Conservation (phyloP, 208 protist species). For the Trichomonas tenax region DNA sequence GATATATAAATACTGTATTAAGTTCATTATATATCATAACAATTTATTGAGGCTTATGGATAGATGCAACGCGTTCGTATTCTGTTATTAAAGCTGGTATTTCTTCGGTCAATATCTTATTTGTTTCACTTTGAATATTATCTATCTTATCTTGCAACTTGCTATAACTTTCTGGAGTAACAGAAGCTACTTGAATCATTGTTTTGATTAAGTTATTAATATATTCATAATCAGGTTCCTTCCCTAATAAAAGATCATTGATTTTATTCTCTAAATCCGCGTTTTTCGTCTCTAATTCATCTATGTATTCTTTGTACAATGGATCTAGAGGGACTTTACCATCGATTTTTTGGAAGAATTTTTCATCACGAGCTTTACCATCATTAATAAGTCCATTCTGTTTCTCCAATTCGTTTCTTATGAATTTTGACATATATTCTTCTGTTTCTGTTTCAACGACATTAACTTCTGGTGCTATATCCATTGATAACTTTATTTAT, state of each 20-base stretch:
- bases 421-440: not conserved
- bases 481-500: too few species aligned
- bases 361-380: not conserved
- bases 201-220: not conserved
- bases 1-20: too few species aligned
- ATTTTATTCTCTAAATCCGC: not conserved
- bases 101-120: not conserved
- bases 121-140: not conserved
- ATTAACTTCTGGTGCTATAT: not conserved
- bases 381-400: not conserved
- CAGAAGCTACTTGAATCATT: not conserved
- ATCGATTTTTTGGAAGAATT: not conserved
- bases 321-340: not conserved
- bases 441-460: not conserved
- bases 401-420: not conserved
- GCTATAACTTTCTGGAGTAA: not conserved
- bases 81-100: not conserved
- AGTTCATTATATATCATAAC: too few species aligned
- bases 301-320: not conserved
- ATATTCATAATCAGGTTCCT: not conserved
- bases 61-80: not conserved
- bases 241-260: not conserved
- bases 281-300: not conserved
- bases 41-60: too few species aligned
- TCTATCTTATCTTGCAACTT: not conserved